Percentiles rank a stretch among this genome's conserved stretches.
Conservation (phyloP, 2,329 filamentous ascomycete species). For the Elsinoe australis region DNA sequence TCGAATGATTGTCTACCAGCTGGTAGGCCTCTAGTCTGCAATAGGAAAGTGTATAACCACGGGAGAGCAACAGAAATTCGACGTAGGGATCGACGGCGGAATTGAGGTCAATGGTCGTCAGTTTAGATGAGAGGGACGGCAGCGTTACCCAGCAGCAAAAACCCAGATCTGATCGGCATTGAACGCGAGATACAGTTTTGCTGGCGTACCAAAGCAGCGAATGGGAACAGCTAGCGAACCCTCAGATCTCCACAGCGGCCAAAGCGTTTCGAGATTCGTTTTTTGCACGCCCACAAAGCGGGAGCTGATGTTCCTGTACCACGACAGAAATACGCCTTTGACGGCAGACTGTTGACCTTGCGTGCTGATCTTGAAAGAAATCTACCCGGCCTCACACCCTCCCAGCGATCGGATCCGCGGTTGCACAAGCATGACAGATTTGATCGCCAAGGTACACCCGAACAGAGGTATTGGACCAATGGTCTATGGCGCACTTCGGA, state of each 20-base stretch:
- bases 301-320: neutral
- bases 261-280: neutral
- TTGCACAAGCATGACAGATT: conserved; percentile 1
- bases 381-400: conserved; percentile 10
- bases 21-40: too few species aligned
- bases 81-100: conserved; percentile 4
- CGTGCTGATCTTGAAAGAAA: conserved; percentile 6
- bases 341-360: neutral
- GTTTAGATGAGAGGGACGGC: neutral
- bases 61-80: too few species aligned
- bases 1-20: too few species aligned
- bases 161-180: conserved; percentile 6
- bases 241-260: too few species aligned
- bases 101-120: conserved; percentile 4
- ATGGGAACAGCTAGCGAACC: conserved; percentile 13
- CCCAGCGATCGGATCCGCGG: conserved; percentile 6
- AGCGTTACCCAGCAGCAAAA: neutral
- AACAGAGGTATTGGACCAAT: too few species aligned
- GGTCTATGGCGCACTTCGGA: too few species aligned
- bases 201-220: conserved; percentile 1
- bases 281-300: neutral
- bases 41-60: neutral
- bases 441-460: conserved; percentile 9
- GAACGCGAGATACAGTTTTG: conserved; percentile 11
- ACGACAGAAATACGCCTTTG: neutral